A percentile compares a stretch with the other conserved stretches of the same genome.
These are phyloP conservation scores for Suillus weaverae DNA, from an alignment of 768 basidiomycete genomes.

Conservation along the genomic window DNA sequence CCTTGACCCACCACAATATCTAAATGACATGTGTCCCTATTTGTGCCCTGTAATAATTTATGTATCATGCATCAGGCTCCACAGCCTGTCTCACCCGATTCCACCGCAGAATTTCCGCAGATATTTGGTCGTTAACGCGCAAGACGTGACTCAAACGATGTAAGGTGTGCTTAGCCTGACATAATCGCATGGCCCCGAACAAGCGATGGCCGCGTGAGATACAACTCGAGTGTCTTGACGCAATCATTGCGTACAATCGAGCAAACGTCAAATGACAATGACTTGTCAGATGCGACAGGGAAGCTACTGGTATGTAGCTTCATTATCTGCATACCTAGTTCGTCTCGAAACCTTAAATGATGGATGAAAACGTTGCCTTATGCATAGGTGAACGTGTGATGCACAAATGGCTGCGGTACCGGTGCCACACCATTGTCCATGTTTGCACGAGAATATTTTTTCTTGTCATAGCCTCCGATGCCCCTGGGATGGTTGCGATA, in stretches of 20 bases:
- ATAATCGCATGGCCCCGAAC: neutral
- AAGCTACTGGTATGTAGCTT: neutral
- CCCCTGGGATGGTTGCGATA: neutral
- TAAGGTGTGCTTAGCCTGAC: neutral
- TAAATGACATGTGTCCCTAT: neutral
- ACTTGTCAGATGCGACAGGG: neutral
- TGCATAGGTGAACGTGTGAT: neutral
- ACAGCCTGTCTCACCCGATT: neutral
- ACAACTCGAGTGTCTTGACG: neutral
- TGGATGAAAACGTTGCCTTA: neutral
- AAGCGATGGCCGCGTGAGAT: slow-evolving; percentile 4
- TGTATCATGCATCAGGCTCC: neutral
- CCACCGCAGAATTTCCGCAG: neutral
- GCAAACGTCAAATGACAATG: neutral
- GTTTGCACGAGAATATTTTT: neutral
- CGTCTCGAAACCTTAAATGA: neutral
- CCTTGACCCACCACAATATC: neutral
- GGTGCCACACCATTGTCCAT: neutral
- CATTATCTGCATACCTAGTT: neutral
- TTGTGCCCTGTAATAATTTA: neutral
- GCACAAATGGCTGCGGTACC: neutral
- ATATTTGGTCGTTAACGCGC: neutral
- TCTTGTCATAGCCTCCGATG: neutral
- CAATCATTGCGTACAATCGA: neutral
- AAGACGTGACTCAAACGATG: neutral